Evolutionary conservation across 2,329 filamentous ascomycete genomes (phyloP), one percentile per base, ranked within the genome.

Genomic region (Penicillium paneum): DNA sequence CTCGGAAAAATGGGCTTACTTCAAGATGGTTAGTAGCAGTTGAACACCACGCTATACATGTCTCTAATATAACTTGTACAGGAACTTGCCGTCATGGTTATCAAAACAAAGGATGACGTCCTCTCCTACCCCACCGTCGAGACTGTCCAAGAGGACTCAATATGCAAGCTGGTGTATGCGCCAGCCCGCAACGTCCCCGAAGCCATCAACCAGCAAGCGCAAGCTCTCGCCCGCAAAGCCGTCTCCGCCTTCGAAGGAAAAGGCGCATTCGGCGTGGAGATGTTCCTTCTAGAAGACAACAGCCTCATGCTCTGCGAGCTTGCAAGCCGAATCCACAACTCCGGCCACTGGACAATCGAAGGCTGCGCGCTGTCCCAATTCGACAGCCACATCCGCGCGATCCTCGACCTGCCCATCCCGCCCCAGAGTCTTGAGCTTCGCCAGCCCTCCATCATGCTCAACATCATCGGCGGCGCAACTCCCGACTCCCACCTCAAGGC

Each of bases 311-410:
- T 97, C 64, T 96, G 96, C 72, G 91, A 96, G 74, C 88, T 95
- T 59, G 90, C 90, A 0, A 90, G 90, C 12, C 81, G 90, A 36
- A 83, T 84, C 47, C 92, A 97, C 76, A 97, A 97, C 77, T 95
- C 90, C 0, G 94, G 94, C 0, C 94, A 97, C 74, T 93, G 92
- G 75, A 96, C 90, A 3, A 97, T 97, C 61, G 93, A 99, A 76
- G 90, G 90, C 4, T 90, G 94, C 45, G 86, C 87, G 0, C 84
- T 93, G 56, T 96, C 91, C 0, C 94, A 99, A 74, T 99, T 90
- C 74, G 91, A 94, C 71, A 89, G 91, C 2, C 92, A 99, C 69
- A 83, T 97, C 10, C 84, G 87, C 56, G 86, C 93, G 1, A 93
- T 99, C 58, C 82, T 96, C 35, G 83, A 85, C 65, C 74, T 86